Conservation (phyloP, 345 rosid species). For the Kandelia obovata region DNA sequence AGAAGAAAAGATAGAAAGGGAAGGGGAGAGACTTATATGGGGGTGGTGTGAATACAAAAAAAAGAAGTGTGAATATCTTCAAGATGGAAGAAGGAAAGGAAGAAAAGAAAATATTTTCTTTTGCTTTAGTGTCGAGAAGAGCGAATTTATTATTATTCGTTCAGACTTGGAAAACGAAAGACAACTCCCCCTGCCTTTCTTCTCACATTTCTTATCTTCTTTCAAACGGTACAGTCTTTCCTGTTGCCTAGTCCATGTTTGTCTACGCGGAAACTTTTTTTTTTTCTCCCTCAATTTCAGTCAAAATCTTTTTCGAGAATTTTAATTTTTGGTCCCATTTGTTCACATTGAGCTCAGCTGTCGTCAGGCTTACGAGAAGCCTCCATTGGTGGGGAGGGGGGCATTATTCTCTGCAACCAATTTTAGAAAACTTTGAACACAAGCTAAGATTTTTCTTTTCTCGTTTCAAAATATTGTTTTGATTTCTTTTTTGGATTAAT, state of each 20-base stretch:
- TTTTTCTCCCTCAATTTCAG: constrained; percentile 5
- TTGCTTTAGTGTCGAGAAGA: constrained; percentile 32
- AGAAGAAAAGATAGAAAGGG: constrained; percentile 23
- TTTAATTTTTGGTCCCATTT: constrained; percentile 18
- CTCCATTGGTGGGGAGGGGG: constrained; percentile 30
- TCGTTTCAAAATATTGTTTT: not conserved
- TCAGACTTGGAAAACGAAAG: constrained; percentile 34
- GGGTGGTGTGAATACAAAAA: constrained; percentile 37
- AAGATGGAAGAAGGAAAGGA: constrained; percentile 18
- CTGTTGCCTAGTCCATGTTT: constrained; percentile 51
- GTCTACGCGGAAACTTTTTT: constrained; percentile 78
- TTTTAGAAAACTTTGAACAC: constrained; percentile 24
- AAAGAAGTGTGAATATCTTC: constrained; percentile 56
- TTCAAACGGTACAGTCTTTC: constrained; percentile 10
- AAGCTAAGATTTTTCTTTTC: constrained; percentile 13
- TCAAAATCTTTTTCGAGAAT: not conserved
- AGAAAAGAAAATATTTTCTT: not conserved
- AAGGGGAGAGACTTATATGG: constrained; percentile 32
- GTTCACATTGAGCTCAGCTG: constrained; percentile 50
- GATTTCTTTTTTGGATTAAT: not conserved
- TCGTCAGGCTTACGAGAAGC: constrained; percentile 55
- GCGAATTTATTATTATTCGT: constrained; percentile 21
- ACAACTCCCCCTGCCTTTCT: constrained; percentile 13
- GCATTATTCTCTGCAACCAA: constrained; percentile 33
- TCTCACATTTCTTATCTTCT: constrained; percentile 25